Conservation (phyloP, 129 eudicot genomes). For the Logfia minima region DNA sequence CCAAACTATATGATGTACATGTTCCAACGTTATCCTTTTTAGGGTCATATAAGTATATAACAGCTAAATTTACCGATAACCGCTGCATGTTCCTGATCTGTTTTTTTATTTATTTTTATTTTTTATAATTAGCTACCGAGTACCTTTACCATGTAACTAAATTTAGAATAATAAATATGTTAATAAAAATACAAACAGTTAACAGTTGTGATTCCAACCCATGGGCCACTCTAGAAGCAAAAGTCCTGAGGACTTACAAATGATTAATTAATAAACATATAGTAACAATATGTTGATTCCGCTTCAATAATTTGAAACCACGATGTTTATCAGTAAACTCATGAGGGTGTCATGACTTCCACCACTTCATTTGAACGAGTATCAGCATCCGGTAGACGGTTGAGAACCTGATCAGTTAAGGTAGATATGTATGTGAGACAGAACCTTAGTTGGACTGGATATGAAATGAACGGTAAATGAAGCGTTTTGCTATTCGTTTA, state of each 20-base stretch:
- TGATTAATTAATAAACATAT: not conserved
- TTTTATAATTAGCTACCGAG: too few relatives aligned
- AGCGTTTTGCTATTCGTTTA: not conserved
- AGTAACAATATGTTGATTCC: not conserved
- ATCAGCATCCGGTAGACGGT: conserved; percentile 40
- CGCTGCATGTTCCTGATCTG: too few relatives aligned
- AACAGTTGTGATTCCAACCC: not conserved
- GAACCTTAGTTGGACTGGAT: not conserved
- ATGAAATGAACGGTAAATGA: not conserved
- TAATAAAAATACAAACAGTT: too few relatives aligned
- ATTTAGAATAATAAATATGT: too few relatives aligned
- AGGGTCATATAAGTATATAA: too few relatives aligned
- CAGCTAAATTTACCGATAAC: too few relatives aligned
- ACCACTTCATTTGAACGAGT: conserved; percentile 24
- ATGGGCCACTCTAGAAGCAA: not conserved
- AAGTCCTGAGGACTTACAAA: not conserved
- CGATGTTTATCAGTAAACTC: conserved; percentile 17
- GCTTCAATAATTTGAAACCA: conserved; percentile 11
- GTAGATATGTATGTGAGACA: not conserved
- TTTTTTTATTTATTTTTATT: too few relatives aligned
- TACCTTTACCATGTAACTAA: too few relatives aligned
- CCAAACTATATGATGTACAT: too few relatives aligned
- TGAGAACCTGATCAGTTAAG: conserved; percentile 41
- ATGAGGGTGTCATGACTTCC: conserved; percentile 24
- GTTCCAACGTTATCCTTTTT: too few relatives aligned